These are phyloP conservation scores for Metschnikowia similis DNA, from an alignment of 805 yeast genomes.

Conservation along the genomic window DNA sequence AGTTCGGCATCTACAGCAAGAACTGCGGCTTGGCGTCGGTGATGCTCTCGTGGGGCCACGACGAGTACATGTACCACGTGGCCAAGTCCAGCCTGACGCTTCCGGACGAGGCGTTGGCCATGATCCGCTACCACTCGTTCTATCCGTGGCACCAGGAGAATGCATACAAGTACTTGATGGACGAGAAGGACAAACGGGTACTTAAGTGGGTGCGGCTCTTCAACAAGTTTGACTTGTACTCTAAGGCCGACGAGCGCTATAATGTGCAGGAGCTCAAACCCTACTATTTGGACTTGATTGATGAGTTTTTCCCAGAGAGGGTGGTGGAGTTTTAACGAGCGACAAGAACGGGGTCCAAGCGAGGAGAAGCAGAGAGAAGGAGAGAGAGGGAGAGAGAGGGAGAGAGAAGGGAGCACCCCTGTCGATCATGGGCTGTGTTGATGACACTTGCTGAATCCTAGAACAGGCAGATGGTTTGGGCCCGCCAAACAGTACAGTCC, in stretches of 20 bases:
- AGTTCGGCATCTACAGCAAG: conserved; percentile 61
- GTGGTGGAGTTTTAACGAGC: conserved; percentile 47
- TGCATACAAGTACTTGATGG: conserved; percentile 62
- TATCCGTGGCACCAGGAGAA: conserved; percentile 75
- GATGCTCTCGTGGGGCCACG: conserved; percentile 77
- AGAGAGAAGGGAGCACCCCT: no score
- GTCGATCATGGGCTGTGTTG: no score
- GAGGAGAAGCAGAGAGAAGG: no score
- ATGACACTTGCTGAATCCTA: no score
- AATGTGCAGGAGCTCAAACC: conserved; percentile 50
- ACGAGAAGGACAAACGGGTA: conserved; percentile 56
- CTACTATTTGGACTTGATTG: conserved; percentile 59
- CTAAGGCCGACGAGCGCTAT: conserved; percentile 49
- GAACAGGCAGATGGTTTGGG: no score
- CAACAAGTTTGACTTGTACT: conserved; percentile 65
- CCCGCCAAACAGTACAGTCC: no score
- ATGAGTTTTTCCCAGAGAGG: conserved; percentile 60
- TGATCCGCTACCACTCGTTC: conserved; percentile 72
- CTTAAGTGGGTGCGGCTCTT: conserved; percentile 61
- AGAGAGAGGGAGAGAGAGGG: no score
- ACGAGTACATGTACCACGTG: conserved; percentile 71
- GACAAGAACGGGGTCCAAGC: no score
- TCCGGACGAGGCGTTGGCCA: conserved; percentile 65
- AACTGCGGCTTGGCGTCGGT: conserved; percentile 66
- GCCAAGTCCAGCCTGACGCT: conserved; percentile 61